phyloP scores from a whole-genome alignment of 2,329 filamentous ascomycete species.

The Myrmaecium sp. region DNA sequence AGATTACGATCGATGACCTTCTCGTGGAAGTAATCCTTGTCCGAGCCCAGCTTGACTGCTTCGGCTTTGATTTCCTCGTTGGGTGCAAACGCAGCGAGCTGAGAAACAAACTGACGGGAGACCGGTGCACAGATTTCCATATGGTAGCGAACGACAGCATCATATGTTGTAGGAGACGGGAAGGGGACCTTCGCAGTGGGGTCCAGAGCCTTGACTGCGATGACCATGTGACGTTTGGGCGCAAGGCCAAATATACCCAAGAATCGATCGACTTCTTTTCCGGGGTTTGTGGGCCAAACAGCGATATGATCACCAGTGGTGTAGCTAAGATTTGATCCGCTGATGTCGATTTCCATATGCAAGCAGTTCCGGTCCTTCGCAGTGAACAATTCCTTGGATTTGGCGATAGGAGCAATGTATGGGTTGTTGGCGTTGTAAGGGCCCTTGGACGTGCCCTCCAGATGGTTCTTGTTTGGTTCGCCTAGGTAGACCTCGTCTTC shows the following conservation, averaged over 20 bases:
- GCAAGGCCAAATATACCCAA: conserved; percentile 59
- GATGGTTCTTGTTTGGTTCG: conserved; percentile 90
- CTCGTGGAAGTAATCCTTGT: conserved; percentile 90
- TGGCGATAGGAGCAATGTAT: conserved; percentile 82
- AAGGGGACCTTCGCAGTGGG: conserved; percentile 95
- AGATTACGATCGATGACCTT: conserved; percentile 67
- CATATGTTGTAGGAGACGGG: conserved; percentile 90
- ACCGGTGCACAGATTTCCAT: conserved; percentile 92
- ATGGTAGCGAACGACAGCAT: conserved; percentile 84
- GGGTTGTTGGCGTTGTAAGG: conserved; percentile 96
- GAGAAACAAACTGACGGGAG: conserved; percentile 85
- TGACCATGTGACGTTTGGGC: conserved; percentile 63
- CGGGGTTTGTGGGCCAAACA: conserved; percentile 91
- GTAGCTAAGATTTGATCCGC: conserved; percentile 77
- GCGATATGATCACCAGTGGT: conserved; percentile 96
- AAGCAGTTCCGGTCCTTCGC: conserved; percentile 86
- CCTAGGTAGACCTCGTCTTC: conserved; percentile 78
- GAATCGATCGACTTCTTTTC: conserved; percentile 81
- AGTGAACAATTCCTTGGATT: conserved; percentile 81
- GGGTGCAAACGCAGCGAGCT: conserved; percentile 76
- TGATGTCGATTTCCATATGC: conserved; percentile 88
- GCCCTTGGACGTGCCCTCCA: conserved; percentile 66
- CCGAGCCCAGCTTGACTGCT: conserved; percentile 71
- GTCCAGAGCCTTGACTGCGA: conserved; percentile 81
- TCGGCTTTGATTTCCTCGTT: conserved; percentile 72